These are phyloP conservation scores for Pachyrhizus erosus DNA, from an alignment of 306 rosid genomes.

Conservation along the genomic window DNA sequence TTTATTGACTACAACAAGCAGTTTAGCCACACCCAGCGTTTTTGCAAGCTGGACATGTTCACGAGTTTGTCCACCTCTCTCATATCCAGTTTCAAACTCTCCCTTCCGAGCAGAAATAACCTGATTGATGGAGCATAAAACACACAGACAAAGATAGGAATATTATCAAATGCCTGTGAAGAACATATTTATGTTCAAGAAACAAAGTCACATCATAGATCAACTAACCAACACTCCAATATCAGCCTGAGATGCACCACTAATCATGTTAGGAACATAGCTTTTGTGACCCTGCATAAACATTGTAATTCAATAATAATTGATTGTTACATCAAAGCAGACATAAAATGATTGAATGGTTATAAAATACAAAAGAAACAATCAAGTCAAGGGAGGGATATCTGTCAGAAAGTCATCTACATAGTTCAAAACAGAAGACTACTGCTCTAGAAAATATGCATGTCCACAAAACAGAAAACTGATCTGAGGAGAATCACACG, in stretches of 20 bases:
- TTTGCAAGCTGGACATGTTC: conserved; percentile 98
- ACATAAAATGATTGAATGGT: conserved; percentile 21
- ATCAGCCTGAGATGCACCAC: conserved; percentile 99
- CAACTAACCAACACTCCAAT: conserved; percentile 92
- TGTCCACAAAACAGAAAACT: not conserved
- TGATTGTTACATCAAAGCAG: conserved; percentile 15
- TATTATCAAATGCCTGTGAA: conserved; percentile 19
- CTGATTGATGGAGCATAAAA: conserved; percentile 46
- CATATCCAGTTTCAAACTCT: conserved; percentile 98
- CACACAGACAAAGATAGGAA: conserved; percentile 10
- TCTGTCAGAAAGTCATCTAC: conserved; percentile 10
- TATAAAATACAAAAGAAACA: conserved; percentile 18
- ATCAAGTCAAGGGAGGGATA: conserved; percentile 2
- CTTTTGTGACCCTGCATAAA: conserved; percentile 94
- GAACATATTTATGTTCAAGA: not conserved
- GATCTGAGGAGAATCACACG: conserved; percentile 24
- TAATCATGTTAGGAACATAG: conserved; percentile 99
- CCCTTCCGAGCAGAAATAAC: conserved; percentile 99
- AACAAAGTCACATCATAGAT: conserved; percentile 23
- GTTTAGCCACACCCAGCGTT: conserved; percentile 92
- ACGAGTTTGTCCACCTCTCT: conserved; percentile 99
- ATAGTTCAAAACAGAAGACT: conserved; percentile 11
- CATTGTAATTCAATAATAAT: conserved; percentile 32
- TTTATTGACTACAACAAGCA: conserved; percentile 90
- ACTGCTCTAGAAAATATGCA: conserved; percentile 9